phyloP scores from a whole-genome alignment of 345 rosid genomes.

The Brassica incana region DNA sequence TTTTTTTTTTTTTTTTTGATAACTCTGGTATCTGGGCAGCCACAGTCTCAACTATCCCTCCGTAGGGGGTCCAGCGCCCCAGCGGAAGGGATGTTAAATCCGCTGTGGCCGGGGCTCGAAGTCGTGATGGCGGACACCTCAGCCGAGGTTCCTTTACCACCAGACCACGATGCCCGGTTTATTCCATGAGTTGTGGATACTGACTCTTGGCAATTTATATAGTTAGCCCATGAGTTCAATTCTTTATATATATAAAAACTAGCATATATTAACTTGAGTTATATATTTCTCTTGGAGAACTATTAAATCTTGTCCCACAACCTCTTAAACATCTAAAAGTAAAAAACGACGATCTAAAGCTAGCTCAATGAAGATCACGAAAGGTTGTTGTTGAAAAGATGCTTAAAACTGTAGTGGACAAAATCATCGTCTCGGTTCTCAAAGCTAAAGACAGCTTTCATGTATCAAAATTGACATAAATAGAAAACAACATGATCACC shows the following conservation, averaged over 20 bases:
- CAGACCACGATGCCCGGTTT: too few species aligned
- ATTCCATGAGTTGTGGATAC: not conserved
- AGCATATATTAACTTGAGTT: too few species aligned
- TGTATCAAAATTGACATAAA: not conserved
- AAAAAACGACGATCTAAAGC: not conserved
- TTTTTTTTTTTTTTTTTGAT: too few species aligned
- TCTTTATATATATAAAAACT: too few species aligned
- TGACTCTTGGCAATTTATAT: not conserved
- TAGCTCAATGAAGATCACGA: not conserved
- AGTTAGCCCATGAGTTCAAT: not conserved
- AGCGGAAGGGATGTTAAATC: too few species aligned
- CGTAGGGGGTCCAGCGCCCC: too few species aligned
- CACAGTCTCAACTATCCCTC: too few species aligned
- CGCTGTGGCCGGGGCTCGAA: too few species aligned
- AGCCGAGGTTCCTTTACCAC: too few species aligned
- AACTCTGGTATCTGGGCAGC: too few species aligned
- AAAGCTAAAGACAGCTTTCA: not conserved
- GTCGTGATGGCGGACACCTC: too few species aligned
- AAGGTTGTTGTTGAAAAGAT: not conserved
- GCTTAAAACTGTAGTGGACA: not conserved
- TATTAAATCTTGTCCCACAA: not conserved
- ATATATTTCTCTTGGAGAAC: not conserved
- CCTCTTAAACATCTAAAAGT: not conserved
- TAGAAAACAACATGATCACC: not conserved
- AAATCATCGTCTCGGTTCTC: not conserved